These are phyloP conservation scores for Exophiala oligosperma DNA, from an alignment of 2,329 filamentous ascomycete genomes.

Conservation along the genomic window DNA sequence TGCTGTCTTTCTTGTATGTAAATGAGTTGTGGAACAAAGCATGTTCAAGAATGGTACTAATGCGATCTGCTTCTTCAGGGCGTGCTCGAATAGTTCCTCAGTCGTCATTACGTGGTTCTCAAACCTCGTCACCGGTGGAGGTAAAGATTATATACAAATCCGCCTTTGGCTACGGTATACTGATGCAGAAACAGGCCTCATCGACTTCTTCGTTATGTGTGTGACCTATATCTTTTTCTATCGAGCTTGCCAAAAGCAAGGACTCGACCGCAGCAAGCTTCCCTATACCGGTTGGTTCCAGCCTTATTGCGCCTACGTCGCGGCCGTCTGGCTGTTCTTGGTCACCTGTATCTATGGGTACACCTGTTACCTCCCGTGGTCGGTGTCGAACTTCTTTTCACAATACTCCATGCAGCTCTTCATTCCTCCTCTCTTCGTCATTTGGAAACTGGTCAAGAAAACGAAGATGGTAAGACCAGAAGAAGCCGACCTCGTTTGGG, in stretches of 20 bases:
- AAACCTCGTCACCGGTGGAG: slow-evolving; percentile 64
- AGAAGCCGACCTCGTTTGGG: slow-evolving; percentile 62
- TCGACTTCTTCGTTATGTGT: slow-evolving; percentile 56
- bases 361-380: slow-evolving; percentile 49
- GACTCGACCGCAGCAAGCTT: slow-evolving; percentile 54
- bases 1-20: slow-evolving; percentile 63
- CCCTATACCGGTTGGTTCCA: slow-evolving; percentile 65
- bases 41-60: slow-evolving; percentile 71
- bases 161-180: not conserved
- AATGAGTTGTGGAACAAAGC: slow-evolving; percentile 61
- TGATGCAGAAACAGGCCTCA: slow-evolving; percentile 22
- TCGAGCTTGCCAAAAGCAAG: slow-evolving; percentile 52
- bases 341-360: slow-evolving; percentile 58
- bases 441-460: slow-evolving; percentile 64
- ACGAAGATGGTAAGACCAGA: slow-evolving; percentile 56
- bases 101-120: slow-evolving; percentile 64
- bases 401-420: slow-evolving; percentile 61
- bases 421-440: slow-evolving; percentile 54
- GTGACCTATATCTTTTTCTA: slow-evolving; percentile 57
- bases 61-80: slow-evolving; percentile 59
- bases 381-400: slow-evolving; percentile 45
- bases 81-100: slow-evolving; percentile 49
- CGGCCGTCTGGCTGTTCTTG: slow-evolving; percentile 58
- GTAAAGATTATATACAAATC: slow-evolving; percentile 38
- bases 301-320: slow-evolving; percentile 60